Evolutionary conservation across 2,329 filamentous ascomycete genomes (phyloP).

Genomic region (Nigrograna mackinnonii): DNA sequence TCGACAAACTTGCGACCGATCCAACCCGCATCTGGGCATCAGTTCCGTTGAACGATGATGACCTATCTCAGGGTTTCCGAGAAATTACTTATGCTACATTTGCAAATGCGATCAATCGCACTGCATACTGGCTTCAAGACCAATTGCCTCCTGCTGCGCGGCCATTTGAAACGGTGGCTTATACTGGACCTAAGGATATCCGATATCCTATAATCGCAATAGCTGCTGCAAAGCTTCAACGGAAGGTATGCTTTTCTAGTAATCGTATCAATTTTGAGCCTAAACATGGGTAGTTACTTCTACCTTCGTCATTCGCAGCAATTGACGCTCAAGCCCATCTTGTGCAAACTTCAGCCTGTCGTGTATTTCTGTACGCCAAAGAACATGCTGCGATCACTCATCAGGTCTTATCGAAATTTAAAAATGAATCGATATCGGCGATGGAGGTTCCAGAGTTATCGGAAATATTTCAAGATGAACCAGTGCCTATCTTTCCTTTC

Average conservation of each 20-base stretch:
- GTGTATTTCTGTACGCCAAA: background rate
- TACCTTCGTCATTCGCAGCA: background rate
- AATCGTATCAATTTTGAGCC: background rate
- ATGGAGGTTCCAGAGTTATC: background rate
- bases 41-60: background rate
- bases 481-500: background rate
- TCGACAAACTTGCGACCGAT: background rate
- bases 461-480: background rate
- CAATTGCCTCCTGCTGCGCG: background rate
- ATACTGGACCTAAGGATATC: conserved; percentile 15
- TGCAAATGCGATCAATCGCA: background rate
- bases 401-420: background rate
- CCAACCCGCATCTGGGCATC: background rate
- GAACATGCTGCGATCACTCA: background rate
- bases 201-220: conserved; percentile 14
- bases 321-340: background rate
- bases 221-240: conserved; percentile 10
- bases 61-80: background rate
- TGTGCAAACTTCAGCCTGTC: background rate
- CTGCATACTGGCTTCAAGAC: background rate
- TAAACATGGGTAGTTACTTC: background rate
- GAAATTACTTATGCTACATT: background rate
- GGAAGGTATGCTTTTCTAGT: conserved; percentile 6
- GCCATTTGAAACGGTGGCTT: conserved; percentile 12
- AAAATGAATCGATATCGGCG: background rate